phyloP scores from a whole-genome alignment of 2,329 filamentous ascomycete genomes.

The Fusarium sacchari region DNA sequence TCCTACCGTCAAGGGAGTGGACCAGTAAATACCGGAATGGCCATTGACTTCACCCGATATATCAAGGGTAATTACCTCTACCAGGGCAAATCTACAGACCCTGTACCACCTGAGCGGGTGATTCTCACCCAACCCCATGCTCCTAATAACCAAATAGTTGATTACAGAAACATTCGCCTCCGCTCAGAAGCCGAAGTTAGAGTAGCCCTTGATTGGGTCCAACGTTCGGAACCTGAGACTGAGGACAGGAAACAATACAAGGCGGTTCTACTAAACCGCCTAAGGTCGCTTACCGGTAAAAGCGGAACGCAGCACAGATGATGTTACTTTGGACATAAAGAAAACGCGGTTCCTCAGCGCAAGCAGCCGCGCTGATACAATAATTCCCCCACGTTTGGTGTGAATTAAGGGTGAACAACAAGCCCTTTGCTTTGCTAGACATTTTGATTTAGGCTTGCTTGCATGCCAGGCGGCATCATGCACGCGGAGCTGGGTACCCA shows the following conservation, averaged over 20 bases:
- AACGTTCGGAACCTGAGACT: constrained; percentile 45
- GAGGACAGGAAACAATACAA: constrained; percentile 35
- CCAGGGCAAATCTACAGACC: background rate
- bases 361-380: constrained; percentile 13
- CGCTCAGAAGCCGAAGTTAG: constrained; percentile 70
- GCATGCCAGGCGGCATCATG: constrained; percentile 12
- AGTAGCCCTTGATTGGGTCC: constrained; percentile 71
- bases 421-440: constrained; percentile 8
- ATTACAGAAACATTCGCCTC: constrained; percentile 55
- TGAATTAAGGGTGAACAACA: background rate
- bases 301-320: constrained; percentile 7
- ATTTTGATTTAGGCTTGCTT: constrained; percentile 21
- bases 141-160: constrained; percentile 4
- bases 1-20: constrained; percentile 10
- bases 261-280: constrained; percentile 31
- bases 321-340: constrained; percentile 15
- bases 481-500: background rate
- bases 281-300: constrained; percentile 28
- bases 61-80: constrained; percentile 26
- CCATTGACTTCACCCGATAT: constrained; percentile 18
- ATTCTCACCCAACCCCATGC: constrained; percentile 11
- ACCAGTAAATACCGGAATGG: constrained; percentile 3
- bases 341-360: constrained; percentile 12
- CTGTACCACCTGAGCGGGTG: constrained; percentile 7
- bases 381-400: constrained; percentile 7